Conservation (phyloP, 73 alveolate species). For the Symbiodinium natans region DNA sequence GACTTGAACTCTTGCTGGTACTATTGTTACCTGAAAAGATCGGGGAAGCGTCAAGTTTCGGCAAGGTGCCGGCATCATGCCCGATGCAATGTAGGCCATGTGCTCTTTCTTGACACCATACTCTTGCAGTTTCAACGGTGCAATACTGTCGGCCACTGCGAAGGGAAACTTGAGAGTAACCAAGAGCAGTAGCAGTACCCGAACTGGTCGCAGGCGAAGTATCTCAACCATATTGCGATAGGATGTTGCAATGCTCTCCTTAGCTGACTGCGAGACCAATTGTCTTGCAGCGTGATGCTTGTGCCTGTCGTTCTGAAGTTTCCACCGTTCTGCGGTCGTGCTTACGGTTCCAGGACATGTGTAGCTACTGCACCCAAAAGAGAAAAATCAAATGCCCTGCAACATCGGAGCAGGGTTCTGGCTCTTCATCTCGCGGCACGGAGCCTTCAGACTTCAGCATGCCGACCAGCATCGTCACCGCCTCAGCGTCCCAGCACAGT, state of each 20-base stretch:
- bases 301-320: too few relatives aligned
- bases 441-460: constrained; percentile 59
- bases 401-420: background rate
- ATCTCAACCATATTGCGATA: constrained; percentile 34
- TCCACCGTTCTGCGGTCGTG: too few relatives aligned
- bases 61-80: constrained; percentile 56
- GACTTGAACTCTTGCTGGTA: background rate
- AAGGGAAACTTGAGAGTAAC: constrained; percentile 54
- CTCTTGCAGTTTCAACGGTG: constrained; percentile 78
- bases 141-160: constrained; percentile 62
- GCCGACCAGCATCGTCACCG: constrained; percentile 26
- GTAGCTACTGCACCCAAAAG: background rate
- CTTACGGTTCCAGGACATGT: background rate
- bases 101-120: constrained; percentile 76
- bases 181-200: constrained; percentile 14
- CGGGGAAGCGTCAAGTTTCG: background rate
- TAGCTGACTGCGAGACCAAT: background rate
- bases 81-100: constrained; percentile 87
- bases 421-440: constrained; percentile 37
- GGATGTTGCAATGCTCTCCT: constrained; percentile 39
- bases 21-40: background rate
- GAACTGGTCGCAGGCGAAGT: constrained; percentile 45
- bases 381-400: background rate
- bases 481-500: background rate
- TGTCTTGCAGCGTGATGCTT: too few relatives aligned